Evolutionary conservation across 805 yeast genomes (phyloP), one percentile per base, ranked within the genome.

Genomic region (Sugiyamaella mastotermitis): DNA sequence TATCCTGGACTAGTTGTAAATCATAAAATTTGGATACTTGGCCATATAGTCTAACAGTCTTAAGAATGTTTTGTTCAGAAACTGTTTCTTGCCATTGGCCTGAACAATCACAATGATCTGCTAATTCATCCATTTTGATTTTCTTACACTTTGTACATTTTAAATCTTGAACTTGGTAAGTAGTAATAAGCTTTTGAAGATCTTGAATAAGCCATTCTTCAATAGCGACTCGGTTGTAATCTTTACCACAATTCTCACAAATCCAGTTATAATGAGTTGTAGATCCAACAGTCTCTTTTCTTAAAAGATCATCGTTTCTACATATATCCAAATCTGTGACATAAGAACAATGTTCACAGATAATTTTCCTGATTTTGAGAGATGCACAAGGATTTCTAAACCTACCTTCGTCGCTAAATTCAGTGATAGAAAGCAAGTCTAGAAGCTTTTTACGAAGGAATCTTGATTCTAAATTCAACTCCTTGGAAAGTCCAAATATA

Each of bases 251-350:
- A 16, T 71, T 71, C 4, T 69, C 61, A 59, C 96, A 86, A 14
- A 63, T 56, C 79, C 84, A 52, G 15, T 9, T 27, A n/a, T 38
- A 42, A 13, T 35, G 35, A 11, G 34, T 20, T 15, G 34, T 31
- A 8, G 37, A 34, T 21, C 37, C 29, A 24, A 42, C 44, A 15
- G 24, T 33, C 7, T 61, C 47, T 45, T 47, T 8, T 43, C 53
- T 37, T 17, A 47, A 44, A 15, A 55, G 49, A 4, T 69, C 72
- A 31, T 72, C 74, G 48, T 81, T 83, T 29, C 78, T 75, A 59
- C 97, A 88, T 37, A 88, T 68, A 62, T 90, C 97, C 35, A 90
- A 64, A 50, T 84, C 95, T 20, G 78, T 65, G 25, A 79, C 73
- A 49, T 66, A 72, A 43, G 78, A 80, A 63, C 99, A 92, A 49